Evolutionary conservation across 164 flowering plant species (phyloP), one percentile per base, ranked within the genome.

Genomic region (Platanus orientalis): DNA sequence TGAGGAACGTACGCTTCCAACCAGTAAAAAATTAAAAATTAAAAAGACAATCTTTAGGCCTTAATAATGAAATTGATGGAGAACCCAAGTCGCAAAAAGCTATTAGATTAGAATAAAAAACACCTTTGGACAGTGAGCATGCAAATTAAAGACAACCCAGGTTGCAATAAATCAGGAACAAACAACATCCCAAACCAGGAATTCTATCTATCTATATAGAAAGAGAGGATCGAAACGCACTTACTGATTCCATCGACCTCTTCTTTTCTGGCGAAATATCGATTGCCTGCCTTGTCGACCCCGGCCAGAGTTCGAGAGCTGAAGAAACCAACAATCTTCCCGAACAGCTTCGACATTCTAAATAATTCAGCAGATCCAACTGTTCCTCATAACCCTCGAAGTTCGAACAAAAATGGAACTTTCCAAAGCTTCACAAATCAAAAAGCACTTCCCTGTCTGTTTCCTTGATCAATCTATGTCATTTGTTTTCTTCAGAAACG

Each of bases 221-320:
- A n/a, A n/a, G 65, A 49, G 61, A 40, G 45, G 45, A 50, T 14
- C 30, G 50, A 57, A 49, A 42, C 68, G 64, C 60, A 84, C 96
- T 80, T 73, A 91, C 98, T 59, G 73, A 79, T 56, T 27, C 96
- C 98, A 76, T 91, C 98, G 30, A 89, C 60, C 65, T 74, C 74
- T 73, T 94, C 91, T 13, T 57, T 83, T 65, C 77, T 67, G 57
- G 84, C 40, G 73, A 87, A 94, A 65, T 94, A 94, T 5, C 81
- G 81, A 75, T 94, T 94, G 25, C 98, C 98, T 0, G 81, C 71
- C 76, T 83, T 91, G 77, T 94, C 98, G 0, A 71, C 70, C 2
- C 97, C 97, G 21, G 64, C 79, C 12, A 76, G 51, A 2, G 65
- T 77, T 44, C 84, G 74, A 40, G 65, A 82, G 62, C 77, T 72